Base-by-base conservation (phyloP, 352 stramenopile species). In the Globisporangium paddicum region DNA sequence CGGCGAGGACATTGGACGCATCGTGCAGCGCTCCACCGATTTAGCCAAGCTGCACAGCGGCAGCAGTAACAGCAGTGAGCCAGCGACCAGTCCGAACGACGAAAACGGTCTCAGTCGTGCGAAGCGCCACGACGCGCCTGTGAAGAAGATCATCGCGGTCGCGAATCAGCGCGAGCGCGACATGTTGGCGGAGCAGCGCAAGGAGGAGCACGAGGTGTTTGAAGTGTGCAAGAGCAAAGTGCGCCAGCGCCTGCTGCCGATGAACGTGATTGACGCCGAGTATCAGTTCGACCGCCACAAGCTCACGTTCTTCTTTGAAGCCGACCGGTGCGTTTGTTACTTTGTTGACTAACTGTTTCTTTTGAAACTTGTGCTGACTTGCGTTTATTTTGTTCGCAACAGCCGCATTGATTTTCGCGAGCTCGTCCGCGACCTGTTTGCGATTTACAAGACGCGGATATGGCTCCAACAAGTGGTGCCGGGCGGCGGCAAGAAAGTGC, bases 251-350 rank as follows among this genome's bases (percentile, higher is more conserved):
- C 72, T 91, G 37, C 70, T 98, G 11, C 89, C 90, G n/a, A 99
- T 99, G 96, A 91, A 97, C 63, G 92, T 99, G 54, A 96, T 99
- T 51, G 96, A 99, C 66, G 96, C 96, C 25, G 96, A 99, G 68
- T 99, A 98, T 80, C 96, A 99, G 70, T 99, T 98, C 68, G 96
- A 99, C 72, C 90, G 96, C 55, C 93, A 98, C 82, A 99, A 99
- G 73, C 78, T 99, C 9, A 99, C 96, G 1, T 99, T 99, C 80
- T 99, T 98, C 77, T 99, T 99, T 60, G 92, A 98, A 75, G 96
- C 96, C 14, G 93, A 98, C 63, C 86, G 95, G 85, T 94, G 71
- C 16, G 72, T 21, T 6, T n/a, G 48, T 25, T 92, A 67, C 11
- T 70, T 18, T 5, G 3, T 6, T 21, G 49, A 25, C 9, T 37